Evolutionary conservation across 2,329 filamentous ascomycete genomes (phyloP), one percentile per base, ranked within the genome.

Genomic region (Neopestalotiopsis sp.): DNA sequence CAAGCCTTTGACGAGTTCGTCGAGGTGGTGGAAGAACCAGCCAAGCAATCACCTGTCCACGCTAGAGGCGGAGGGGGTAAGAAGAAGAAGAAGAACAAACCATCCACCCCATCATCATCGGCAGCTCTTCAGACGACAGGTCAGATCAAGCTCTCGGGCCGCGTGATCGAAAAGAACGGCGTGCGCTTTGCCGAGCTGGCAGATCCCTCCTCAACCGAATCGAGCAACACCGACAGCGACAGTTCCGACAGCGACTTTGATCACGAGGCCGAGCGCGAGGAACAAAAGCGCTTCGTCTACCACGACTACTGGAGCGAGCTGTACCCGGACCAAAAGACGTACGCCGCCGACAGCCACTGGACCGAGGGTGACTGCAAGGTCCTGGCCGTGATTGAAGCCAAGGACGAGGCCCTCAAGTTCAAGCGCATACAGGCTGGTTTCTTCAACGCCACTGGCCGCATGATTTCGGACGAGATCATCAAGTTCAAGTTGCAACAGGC

Each of bases 341-440:
- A 73, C 10, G 13, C 30, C 9, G 64, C 76, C 0, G 76, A 77
- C 68, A 13, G n/a, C 5, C 66, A 67, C 70, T 78, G 71, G 68
- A 75, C 66, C 69, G 67, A 68, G 20, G 68, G 58, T 65, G 76
- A 78, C 69, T 77, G 76, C 69, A 67, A 66, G 14, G 67, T 72
- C 2, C 71, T 79, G 1, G 70, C 73, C 4, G 62, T 68, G 5
- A 58, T 76, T 58, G 77, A 78, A 71, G 75, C 76, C 2, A 74
- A 74, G 66, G 71, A 74, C 57, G 74, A 74, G 45, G 70, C 71
- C 40, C 63, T 73, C 63, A 75, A 73, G 69, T 77, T 73, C 72
- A 58, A 73, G 10, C 20, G 73, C 24, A 71, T 78, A 49, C 70
- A 74, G 65, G 70, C 73, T n/a, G 74, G 76, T 2, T 78, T 79